Evolutionary conservation across 331 rosid species (phyloP).

Genomic region (Cydonia oblonga): DNA sequence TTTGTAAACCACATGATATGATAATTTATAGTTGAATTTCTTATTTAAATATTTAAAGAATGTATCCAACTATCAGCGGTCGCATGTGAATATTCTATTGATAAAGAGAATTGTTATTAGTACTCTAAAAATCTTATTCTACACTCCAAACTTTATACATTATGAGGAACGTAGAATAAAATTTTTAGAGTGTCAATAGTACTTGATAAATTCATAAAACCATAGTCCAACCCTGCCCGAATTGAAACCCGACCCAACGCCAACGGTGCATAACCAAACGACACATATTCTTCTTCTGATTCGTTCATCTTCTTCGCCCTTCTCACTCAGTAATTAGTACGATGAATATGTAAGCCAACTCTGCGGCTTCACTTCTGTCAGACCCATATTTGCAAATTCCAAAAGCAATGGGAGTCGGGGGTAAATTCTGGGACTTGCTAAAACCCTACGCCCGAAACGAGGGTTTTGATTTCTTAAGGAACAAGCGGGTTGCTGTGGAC

Average conservation of each 20-base stretch:
- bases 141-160: too few species aligned
- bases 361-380: background rate
- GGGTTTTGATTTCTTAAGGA: constrained; percentile 79
- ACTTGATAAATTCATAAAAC: too few species aligned
- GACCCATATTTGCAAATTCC: constrained; percentile 11
- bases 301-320: background rate
- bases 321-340: background rate
- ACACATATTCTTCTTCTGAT: background rate
- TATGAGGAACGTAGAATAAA: too few species aligned
- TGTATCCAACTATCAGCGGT: rapidly evolving
- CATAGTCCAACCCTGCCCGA: background rate
- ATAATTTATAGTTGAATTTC: background rate
- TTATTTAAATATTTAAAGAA: too few species aligned
- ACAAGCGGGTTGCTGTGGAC: constrained; percentile 94
- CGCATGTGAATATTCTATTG: background rate
- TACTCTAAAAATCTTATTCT: too few species aligned
- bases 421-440: constrained; percentile 78
- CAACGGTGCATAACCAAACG: background rate
- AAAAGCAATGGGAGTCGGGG: constrained; percentile 62
- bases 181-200: too few species aligned
- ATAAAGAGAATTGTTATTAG: too few species aligned
- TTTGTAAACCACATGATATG: too few species aligned
- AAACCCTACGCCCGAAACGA: constrained; percentile 64
- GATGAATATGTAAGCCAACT: background rate
- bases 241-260: background rate